Percentiles rank a stretch among this genome's conserved stretches.
Evolutionary conservation across 2,329 filamentous ascomycete species (phyloP).

Genomic region (Didymella exigua): DNA sequence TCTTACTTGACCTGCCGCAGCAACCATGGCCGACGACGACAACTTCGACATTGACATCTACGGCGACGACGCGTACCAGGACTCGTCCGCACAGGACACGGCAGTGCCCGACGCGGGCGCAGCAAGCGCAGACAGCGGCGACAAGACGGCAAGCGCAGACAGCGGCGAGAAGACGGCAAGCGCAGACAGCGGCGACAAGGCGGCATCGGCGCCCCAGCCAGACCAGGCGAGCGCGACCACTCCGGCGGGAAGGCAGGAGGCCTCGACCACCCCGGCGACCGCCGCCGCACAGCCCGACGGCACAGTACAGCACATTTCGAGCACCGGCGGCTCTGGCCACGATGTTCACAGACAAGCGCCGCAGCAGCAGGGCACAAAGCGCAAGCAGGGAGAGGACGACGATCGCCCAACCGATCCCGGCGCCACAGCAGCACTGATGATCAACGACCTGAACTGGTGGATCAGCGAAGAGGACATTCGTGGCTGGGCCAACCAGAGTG

Average conservation of each 20-base stretch:
- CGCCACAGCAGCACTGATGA: slow-evolving; percentile 74
- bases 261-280: slow-evolving; percentile 28
- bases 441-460: slow-evolving; percentile 96
- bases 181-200: slow-evolving; percentile 32
- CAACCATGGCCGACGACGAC: slow-evolving; percentile 64
- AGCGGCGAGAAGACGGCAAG: too few relatives aligned
- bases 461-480: slow-evolving; percentile 88
- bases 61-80: slow-evolving; percentile 59
- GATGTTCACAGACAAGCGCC: slow-evolving; percentile 51
- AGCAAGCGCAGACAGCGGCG: slow-evolving; percentile 33
- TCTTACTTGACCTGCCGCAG: slow-evolving; percentile 32
- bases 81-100: slow-evolving; percentile 32
- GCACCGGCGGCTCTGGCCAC: slow-evolving; percentile 49
- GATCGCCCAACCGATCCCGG: slow-evolving; percentile 63
- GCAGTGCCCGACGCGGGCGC: slow-evolving; percentile 30
- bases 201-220: slow-evolving; percentile 19
- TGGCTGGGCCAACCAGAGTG: slow-evolving; percentile 80
- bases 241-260: slow-evolving; percentile 28
- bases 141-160: too few relatives aligned
- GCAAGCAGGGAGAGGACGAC: slow-evolving; percentile 61
- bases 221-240: too few relatives aligned
- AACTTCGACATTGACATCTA: slow-evolving; percentile 76
- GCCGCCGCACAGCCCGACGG: slow-evolving; percentile 33
- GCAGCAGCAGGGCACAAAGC: slow-evolving; percentile 64
- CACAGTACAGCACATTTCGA: slow-evolving; percentile 52